Evolutionary conservation across 2,329 filamentous ascomycete species (phyloP).

Genomic region (Fusarium palustre): DNA sequence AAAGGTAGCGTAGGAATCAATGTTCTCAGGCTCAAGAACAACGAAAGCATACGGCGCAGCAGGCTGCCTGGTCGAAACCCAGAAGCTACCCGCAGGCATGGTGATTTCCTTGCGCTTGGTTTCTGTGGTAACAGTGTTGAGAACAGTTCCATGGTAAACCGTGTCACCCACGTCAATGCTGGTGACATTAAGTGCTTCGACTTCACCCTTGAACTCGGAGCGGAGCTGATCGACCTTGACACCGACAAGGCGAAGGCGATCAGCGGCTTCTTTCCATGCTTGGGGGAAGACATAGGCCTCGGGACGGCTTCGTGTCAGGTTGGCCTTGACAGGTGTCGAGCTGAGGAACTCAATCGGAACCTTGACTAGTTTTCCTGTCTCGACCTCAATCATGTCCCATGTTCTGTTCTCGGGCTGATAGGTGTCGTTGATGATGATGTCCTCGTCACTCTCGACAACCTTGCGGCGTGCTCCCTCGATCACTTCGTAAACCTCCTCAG

Average conservation of each 20-base stretch:
- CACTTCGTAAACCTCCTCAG: slow-evolving; percentile 29
- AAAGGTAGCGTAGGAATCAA: slow-evolving; percentile 45
- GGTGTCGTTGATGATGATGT: slow-evolving; percentile 42
- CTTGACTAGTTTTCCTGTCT: slow-evolving; percentile 43
- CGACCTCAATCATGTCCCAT: slow-evolving; percentile 46
- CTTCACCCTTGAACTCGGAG: slow-evolving; percentile 39
- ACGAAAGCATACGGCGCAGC: slow-evolving; percentile 47
- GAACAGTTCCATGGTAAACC: slow-evolving; percentile 42
- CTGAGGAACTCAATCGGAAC: slow-evolving; percentile 42
- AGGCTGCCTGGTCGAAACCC: slow-evolving; percentile 44
- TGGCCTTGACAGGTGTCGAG: slow-evolving; percentile 43
- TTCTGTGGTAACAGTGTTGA: slow-evolving; percentile 43
- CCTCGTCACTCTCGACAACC: slow-evolving; percentile 34
- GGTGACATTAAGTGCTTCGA: slow-evolving; percentile 41
- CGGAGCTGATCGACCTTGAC: slow-evolving; percentile 41
- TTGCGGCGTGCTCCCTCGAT: slow-evolving; percentile 43
- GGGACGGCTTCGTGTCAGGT: slow-evolving; percentile 44
- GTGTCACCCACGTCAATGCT: slow-evolving; percentile 22
- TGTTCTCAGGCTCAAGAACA: slow-evolving; percentile 46
- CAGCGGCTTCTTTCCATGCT: slow-evolving; percentile 42
- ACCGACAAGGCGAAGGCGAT: slow-evolving; percentile 41
- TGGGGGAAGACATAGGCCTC: slow-evolving; percentile 47
- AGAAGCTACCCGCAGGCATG: slow-evolving; percentile 45
- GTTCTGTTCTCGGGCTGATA: slow-evolving; percentile 39
- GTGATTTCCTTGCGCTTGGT: slow-evolving; percentile 29